Conservation (phyloP, 2,329 filamentous ascomycete genomes). For the Sporothrix brunneoviolacea region DNA sequence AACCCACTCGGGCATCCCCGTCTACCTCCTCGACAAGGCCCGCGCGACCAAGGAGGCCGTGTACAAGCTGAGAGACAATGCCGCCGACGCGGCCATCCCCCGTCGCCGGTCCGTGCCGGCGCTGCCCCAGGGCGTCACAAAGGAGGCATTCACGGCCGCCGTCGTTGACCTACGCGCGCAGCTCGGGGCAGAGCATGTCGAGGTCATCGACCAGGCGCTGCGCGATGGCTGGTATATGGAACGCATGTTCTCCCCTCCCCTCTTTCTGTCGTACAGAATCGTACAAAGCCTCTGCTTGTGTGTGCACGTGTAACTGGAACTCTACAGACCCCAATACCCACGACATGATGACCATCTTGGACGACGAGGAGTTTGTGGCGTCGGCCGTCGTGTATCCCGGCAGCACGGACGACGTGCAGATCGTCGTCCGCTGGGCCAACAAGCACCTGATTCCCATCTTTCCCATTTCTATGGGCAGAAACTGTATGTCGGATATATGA, state of each 20-base stretch:
- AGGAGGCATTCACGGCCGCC: slow-evolving; percentile 25
- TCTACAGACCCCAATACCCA: slow-evolving; percentile 33
- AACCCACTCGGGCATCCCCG: slow-evolving; percentile 34
- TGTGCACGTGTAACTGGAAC: no score
- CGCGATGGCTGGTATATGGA: slow-evolving; percentile 29
- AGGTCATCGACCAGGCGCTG: slow-evolving; percentile 33
- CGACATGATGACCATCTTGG: slow-evolving; percentile 34
- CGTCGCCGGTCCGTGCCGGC: slow-evolving; percentile 27
- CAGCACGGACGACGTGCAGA: slow-evolving; percentile 40
- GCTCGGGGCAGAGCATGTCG: slow-evolving; percentile 32
- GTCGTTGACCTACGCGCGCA: slow-evolving; percentile 30
- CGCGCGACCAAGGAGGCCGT: slow-evolving; percentile 27
- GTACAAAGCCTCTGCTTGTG: no score
- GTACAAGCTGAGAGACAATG: slow-evolving; percentile 30
- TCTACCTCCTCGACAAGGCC: slow-evolving; percentile 31
- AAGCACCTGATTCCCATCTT: slow-evolving; percentile 35
- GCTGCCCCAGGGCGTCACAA: slow-evolving; percentile 33
- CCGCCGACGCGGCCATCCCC: slow-evolving; percentile 15
- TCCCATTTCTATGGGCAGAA: slow-evolving; percentile 42
- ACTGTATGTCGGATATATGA: no score
- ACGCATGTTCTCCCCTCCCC: no score
- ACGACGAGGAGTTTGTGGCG: slow-evolving; percentile 36
- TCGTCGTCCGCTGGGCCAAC: slow-evolving; percentile 30
- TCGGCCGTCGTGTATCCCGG: slow-evolving; percentile 38
- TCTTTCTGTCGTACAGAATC: no score